Percentiles rank a stretch among this genome's conserved stretches.
Conservation (phyloP, 192 early-diverging fungal genomes). For the Podila horticola region DNA sequence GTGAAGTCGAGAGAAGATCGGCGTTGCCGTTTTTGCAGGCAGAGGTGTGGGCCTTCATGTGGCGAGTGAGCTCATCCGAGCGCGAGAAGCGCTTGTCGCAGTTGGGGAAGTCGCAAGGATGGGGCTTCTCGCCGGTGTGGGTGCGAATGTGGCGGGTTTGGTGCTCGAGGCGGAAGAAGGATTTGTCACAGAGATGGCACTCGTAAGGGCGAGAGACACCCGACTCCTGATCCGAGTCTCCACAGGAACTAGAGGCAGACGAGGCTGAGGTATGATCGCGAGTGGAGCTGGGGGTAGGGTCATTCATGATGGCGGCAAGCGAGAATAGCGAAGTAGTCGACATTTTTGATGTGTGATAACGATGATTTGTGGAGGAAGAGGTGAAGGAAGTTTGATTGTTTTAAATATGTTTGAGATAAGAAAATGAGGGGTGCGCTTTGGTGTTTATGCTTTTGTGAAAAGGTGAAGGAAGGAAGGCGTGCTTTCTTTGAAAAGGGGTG, state of each 20-base stretch:
- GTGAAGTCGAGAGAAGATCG: conserved; percentile 43
- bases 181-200: conserved; percentile 78
- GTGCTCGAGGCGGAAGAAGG: conserved; percentile 82
- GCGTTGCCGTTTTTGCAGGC: conserved; percentile 59
- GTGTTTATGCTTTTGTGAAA: neutral
- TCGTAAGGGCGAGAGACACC: conserved; percentile 69
- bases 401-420: neutral
- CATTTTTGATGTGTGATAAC: conserved; percentile 4
- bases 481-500: neutral
- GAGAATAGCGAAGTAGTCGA: conserved; percentile 39
- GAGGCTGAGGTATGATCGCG: conserved; percentile 12
- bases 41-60: conserved; percentile 69
- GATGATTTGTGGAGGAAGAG: conserved; percentile 2
- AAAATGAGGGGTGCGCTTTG: neutral
- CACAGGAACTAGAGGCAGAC: conserved; percentile 13
- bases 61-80: conserved; percentile 83
- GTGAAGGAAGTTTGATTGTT: neutral
- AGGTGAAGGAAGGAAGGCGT: no score
- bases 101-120: conserved; percentile 77
- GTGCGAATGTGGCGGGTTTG: conserved; percentile 85
- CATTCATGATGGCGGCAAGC: conserved; percentile 49
- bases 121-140: conserved; percentile 89
- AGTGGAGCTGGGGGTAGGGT: conserved; percentile 9
- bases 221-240: conserved; percentile 40
- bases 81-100: conserved; percentile 85